Conservation (phyloP, 2,329 filamentous ascomycete genomes). For the Hymenoscyphus fraxineus region DNA sequence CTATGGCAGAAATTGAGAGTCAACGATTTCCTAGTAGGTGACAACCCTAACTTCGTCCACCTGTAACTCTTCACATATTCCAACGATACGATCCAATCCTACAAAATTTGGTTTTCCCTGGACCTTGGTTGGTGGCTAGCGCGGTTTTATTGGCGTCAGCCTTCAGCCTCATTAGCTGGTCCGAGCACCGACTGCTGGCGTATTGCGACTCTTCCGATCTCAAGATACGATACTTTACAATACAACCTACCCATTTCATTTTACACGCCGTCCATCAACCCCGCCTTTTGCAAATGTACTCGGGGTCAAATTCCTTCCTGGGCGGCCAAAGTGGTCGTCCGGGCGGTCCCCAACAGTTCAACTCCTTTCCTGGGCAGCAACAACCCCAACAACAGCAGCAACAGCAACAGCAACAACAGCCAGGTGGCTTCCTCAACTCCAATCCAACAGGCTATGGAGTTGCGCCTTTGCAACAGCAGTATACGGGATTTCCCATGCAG, state of each 20-base stretch:
- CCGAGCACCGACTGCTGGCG: neutral
- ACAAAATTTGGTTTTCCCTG: too few relatives aligned
- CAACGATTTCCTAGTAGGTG: too few relatives aligned
- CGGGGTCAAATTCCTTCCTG: constrained; percentile 80
- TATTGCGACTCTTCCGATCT: neutral
- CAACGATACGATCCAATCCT: too few relatives aligned
- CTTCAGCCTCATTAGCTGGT: too few relatives aligned
- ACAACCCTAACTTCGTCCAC: too few relatives aligned
- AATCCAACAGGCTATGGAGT: constrained; percentile 36
- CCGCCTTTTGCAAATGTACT: constrained; percentile 64
- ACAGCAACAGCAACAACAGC: constrained; percentile 41
- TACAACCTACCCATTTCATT: neutral
- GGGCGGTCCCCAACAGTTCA: constrained; percentile 60
- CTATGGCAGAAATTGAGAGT: too few relatives aligned
- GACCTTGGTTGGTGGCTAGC: too few relatives aligned
- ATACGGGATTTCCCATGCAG: constrained; percentile 33
- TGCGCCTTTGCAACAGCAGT: constrained; percentile 34
- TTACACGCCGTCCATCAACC: constrained; percentile 17
- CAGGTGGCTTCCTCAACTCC: constrained; percentile 24
- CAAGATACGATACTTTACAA: neutral
- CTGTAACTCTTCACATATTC: too few relatives aligned
- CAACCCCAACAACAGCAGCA: constrained; percentile 36
- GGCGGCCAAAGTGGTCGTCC: constrained; percentile 74
- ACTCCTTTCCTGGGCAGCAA: constrained; percentile 40
- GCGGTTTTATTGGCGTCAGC: too few relatives aligned